Conservation (phyloP, 2,329 filamentous ascomycete species). For the Cladosporium sp. region DNA sequence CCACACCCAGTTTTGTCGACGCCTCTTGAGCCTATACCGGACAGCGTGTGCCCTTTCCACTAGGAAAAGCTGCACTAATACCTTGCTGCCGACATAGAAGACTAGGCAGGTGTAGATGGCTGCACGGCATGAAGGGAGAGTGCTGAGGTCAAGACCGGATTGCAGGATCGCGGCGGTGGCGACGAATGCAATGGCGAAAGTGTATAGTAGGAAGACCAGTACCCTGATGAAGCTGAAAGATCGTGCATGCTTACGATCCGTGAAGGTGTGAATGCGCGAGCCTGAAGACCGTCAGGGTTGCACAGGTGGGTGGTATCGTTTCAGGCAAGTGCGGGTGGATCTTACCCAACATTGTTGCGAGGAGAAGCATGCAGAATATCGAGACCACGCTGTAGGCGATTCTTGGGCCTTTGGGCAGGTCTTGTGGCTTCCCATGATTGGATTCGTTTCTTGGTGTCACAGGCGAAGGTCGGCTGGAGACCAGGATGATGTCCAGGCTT, state of each 20-base stretch:
- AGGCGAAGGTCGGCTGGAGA: not conserved
- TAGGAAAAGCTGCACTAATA: slow-evolving; percentile 42
- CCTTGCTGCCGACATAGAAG: slow-evolving; percentile 40
- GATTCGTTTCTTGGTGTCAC: not conserved
- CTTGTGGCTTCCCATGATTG: not conserved
- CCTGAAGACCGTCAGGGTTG: slow-evolving; percentile 25
- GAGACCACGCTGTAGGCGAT: slow-evolving; percentile 13
- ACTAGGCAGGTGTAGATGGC: slow-evolving; percentile 41
- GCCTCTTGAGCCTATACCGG: slow-evolving; percentile 35
- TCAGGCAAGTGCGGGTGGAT: slow-evolving; percentile 14
- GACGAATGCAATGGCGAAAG: slow-evolving; percentile 39
- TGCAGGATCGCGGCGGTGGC: slow-evolving; percentile 37
- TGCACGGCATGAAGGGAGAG: slow-evolving; percentile 32
- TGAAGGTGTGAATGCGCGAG: slow-evolving; percentile 29
- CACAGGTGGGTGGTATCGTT: not conserved
- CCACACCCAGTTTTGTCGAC: slow-evolving; percentile 40
- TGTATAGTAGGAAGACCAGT: slow-evolving; percentile 39
- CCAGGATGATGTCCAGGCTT: not conserved
- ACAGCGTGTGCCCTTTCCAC: slow-evolving; percentile 44
- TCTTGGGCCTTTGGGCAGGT: not conserved
- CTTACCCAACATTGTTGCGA: slow-evolving; percentile 30
- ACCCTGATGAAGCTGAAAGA: slow-evolving; percentile 35
- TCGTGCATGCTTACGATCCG: slow-evolving; percentile 22
- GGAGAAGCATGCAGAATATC: slow-evolving; percentile 33
- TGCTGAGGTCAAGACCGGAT: slow-evolving; percentile 35